Conservation (phyloP, 164 flowering plant species). For the Hamamelis virginiana region DNA sequence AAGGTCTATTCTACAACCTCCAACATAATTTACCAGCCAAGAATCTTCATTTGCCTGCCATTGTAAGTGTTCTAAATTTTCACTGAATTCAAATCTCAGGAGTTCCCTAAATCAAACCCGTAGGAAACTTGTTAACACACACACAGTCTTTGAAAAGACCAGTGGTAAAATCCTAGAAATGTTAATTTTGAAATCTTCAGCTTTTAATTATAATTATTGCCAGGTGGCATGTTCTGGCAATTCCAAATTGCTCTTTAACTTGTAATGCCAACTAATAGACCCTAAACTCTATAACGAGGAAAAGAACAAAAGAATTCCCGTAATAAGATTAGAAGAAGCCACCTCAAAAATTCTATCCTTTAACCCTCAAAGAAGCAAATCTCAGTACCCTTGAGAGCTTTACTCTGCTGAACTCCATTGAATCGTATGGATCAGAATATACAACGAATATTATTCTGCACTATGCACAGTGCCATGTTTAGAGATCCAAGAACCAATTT, state of each 20-base stretch:
- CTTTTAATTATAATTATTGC: not conserved
- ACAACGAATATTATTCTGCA: too few species aligned
- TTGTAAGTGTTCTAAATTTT: too few species aligned
- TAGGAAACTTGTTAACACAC: too few species aligned
- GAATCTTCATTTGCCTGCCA: too few species aligned
- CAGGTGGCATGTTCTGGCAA: not conserved
- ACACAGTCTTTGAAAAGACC: too few species aligned
- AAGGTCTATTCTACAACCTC: too few species aligned
- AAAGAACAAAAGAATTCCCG: not conserved
- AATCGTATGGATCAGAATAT: not conserved
- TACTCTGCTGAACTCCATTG: not conserved
- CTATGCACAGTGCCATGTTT: too few species aligned
- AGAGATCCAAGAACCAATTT: too few species aligned
- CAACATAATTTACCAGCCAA: too few species aligned
- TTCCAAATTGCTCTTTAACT: not conserved
- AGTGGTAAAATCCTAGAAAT: not conserved
- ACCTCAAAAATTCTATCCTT: slow-evolving; percentile 3
- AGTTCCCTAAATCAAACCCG: too few species aligned
- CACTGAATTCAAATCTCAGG: too few species aligned
- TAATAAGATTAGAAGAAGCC: not conserved
- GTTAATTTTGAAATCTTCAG: not conserved
- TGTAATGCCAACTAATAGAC: slow-evolving; percentile 1
- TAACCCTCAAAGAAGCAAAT: slow-evolving; percentile 16
- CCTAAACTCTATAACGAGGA: not conserved
- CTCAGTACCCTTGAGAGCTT: not conserved